Percentiles rank a stretch among this genome's conserved stretches.
These are phyloP conservation scores for Alliaria petiolata DNA, from an alignment of 345 rosid species.

Conservation along the genomic window DNA sequence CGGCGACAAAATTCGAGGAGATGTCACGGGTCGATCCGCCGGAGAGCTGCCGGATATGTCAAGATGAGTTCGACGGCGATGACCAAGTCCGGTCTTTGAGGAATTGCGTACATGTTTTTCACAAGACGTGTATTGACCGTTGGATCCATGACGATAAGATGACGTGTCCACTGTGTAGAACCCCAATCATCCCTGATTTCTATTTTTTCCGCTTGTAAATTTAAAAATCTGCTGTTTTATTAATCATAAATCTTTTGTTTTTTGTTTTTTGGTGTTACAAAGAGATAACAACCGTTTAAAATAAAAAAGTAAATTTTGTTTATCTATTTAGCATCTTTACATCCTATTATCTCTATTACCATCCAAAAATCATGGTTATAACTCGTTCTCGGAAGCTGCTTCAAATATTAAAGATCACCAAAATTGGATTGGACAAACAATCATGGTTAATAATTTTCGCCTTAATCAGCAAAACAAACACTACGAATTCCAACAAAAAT, in stretches of 20 bases:
- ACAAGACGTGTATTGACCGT: slow-evolving; percentile 75
- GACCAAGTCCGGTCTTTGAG: slow-evolving; percentile 72
- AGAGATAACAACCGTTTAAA: not conserved
- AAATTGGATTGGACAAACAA: too few species aligned
- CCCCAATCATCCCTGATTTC: slow-evolving; percentile 60
- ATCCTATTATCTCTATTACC: not conserved
- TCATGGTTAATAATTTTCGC: too few species aligned
- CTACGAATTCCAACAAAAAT: too few species aligned
- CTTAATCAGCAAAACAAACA: too few species aligned
- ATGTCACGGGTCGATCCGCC: slow-evolving; percentile 27
- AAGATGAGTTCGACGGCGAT: slow-evolving; percentile 60
- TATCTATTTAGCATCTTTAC: not conserved
- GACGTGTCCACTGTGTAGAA: slow-evolving; percentile 85
- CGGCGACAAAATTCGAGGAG: slow-evolving; percentile 44
- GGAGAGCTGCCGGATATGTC: slow-evolving; percentile 75
- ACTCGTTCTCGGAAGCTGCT: too few species aligned
- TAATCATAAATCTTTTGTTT: too few species aligned
- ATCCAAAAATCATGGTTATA: not conserved
- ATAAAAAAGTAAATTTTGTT: not conserved
- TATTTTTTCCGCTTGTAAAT: slow-evolving; percentile 20
- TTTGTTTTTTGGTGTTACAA: not conserved
- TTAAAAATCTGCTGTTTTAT: not conserved
- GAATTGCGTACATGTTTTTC: slow-evolving; percentile 77
- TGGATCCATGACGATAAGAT: slow-evolving; percentile 76
- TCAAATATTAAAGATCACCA: too few species aligned